Evolutionary conservation across 768 basidiomycete species (phyloP).

Genomic region (Boletus reticulatus): DNA sequence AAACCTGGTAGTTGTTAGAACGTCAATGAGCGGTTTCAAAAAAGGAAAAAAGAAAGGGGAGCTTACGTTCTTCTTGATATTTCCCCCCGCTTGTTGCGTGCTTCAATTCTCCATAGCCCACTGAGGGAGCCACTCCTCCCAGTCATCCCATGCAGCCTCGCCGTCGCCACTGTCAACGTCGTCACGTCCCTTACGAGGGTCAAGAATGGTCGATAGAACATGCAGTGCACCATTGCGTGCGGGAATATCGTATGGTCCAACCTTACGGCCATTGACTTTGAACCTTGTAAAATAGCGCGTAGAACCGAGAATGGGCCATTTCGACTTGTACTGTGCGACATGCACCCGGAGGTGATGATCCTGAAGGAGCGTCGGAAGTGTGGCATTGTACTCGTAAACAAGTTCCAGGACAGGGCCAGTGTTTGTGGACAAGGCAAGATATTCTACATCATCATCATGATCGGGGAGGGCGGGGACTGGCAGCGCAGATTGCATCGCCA

Average conservation of each 20-base stretch:
- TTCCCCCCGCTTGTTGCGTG: no score
- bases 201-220: conserved; percentile 8
- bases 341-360: conserved; percentile 3
- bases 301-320: not conserved
- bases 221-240: conserved; percentile 15
- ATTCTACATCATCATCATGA: not conserved
- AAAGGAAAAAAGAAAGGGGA: no score
- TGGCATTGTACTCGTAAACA: conserved; percentile 11
- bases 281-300: conserved; percentile 7
- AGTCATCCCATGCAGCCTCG: conserved; percentile 6
- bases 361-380: conserved; percentile 11
- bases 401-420: not conserved
- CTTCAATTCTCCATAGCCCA: conserved; percentile 13
- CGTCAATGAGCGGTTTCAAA: no score
- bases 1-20: no score
- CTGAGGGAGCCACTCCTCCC: conserved; percentile 15
- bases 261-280: conserved; percentile 8
- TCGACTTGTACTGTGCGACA: conserved; percentile 10
- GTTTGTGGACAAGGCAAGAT: not conserved
- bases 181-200: conserved; percentile 7
- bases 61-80: no score
- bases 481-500: not conserved
- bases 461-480: not conserved
- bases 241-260: conserved; percentile 8
- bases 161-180: not conserved